Evolutionary conservation across 2,329 filamentous ascomycete species (phyloP), one percentile per base, ranked within the genome.

Genomic region (Elsinoe fawcettii): DNA sequence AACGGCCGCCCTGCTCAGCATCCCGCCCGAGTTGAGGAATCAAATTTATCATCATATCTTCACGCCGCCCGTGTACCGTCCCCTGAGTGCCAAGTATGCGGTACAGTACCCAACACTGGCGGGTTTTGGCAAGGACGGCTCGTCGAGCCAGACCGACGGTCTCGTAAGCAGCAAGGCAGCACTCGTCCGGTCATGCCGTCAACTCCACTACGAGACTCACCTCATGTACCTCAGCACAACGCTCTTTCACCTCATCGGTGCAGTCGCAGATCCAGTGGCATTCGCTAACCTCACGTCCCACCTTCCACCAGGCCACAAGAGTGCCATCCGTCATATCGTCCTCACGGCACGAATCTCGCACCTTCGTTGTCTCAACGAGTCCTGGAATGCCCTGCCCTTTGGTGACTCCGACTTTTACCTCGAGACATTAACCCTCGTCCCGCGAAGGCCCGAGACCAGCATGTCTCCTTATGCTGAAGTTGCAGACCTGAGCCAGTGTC

Each of bases 361-460:
- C 23, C 59, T 71, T 5, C 63, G 69, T 36, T 66, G 67, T 11
- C 47, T 71, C 32, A 70, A 70, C 55, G 69, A 71, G 55, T 60
- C 66, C 4, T 71, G 69, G 69, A 60, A 60, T 2, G 65, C 65
- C 11, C 55, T 66, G 3, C 68, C 69, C 1, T 71, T 71, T 58
- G 69, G 67, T n/a, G 60, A 66, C 51, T 56, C 62, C 1, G 46
- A 58, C 16, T 63, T 71, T 2, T 54, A 60, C 7, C 66, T 71
- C 25, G 64, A 67, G 8, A 67, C 62, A 1, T 59, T 71, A 39
- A 66, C 65, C 12, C 60, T 71, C 18, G 57, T 69, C 1, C 69
- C 69, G 1, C 62, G 57, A 12, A 61, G 66, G 23, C 67, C 69
- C 7, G 65, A 70, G 32, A 63, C 63, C n/a, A 59, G 59, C 20